Base-by-base conservation (phyloP, 1,284 basidiomycete genomes). In the Pseudozyma hubeiensis region DNA sequence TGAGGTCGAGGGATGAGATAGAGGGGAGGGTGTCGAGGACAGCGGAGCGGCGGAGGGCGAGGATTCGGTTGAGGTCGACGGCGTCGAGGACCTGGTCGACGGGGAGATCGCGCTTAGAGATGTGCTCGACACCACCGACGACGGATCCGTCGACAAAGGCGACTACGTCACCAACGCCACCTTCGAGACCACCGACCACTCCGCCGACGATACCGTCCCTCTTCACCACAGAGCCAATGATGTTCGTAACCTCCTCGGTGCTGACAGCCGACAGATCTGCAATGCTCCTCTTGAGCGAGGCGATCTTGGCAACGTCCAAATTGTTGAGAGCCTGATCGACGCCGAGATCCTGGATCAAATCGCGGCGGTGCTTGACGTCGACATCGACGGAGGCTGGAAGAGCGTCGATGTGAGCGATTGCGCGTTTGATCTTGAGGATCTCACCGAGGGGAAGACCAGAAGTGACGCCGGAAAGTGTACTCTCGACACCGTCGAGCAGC, bases 321-420 rank as follows among this genome's bases (percentile, higher is more conserved):
- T 33, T 29, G 37, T 41, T 16, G 13, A 52, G 31, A 19, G 33
- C 45, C 7, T 43, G n/a, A 4, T 11, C 39, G 30, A 14, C 10
- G 24, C 40, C 17, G 9, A 51, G 13, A 13, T 7, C 31, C 14
- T 30, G 13, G 14, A 47, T 29, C 10, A 47, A 6, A 17, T 33
- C 30, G 19, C 43, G 40, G 10, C 40, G 40, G 11, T 41, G 51
- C 51, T 43, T 53, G 40, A 53, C 48, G 9, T 16, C 46, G 13
- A 34, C 11, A 3, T 61, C 57, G 39, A 66, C 30, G 14, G 53
- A 19, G 13, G 35, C 58, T 16, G 64, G 58, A 17, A 67, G 50
- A 19, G 64, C 64, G 7, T 33, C 39, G 24, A 67, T 48, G 53
- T 67, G 64, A 3, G 64, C 58, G 14, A 67, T 31, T 7, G 64